phyloP scores from a whole-genome alignment of 2,329 filamentous ascomycete species.

The Talaromyces piceae region DNA sequence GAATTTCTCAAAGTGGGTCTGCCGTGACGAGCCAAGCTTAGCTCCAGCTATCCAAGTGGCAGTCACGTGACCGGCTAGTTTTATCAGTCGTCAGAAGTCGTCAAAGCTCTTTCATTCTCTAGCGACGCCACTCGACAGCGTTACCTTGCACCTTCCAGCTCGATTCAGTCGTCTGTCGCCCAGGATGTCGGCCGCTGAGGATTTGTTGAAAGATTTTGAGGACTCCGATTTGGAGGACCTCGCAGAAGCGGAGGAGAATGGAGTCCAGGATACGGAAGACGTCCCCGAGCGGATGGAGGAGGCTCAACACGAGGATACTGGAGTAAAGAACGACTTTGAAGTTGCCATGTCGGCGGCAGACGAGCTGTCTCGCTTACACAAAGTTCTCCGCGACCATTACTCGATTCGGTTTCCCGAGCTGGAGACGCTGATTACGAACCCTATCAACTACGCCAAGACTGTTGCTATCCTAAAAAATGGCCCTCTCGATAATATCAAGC shows the following conservation, averaged over 20 bases:
- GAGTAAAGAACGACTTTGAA: constrained; percentile 70
- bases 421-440: constrained; percentile 81
- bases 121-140: not conserved
- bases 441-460: constrained; percentile 90
- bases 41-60: not conserved
- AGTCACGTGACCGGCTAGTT: constrained; percentile 8
- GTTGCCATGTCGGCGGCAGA: constrained; percentile 91
- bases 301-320: constrained; percentile 46
- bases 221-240: constrained; percentile 59
- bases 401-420: constrained; percentile 88
- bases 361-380: constrained; percentile 88
- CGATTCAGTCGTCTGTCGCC: not conserved
- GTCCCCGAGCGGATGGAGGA: constrained; percentile 35
- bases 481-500: constrained; percentile 80
- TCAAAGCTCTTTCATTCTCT: not conserved
- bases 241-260: constrained; percentile 56
- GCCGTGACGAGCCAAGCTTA: not conserved
- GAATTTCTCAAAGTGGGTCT: not conserved
- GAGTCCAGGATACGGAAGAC: constrained; percentile 56
- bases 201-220: constrained; percentile 85
- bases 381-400: constrained; percentile 94
- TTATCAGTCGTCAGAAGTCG: not conserved
- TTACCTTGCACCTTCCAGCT: not conserved
- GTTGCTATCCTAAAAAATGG: constrained; percentile 90
- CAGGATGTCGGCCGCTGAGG: constrained; percentile 83